A percentile compares a stretch with the other conserved stretches of the same genome.
Conservation (phyloP, 192 early-diverging fungal species). For the Linnemannia elongata region DNA sequence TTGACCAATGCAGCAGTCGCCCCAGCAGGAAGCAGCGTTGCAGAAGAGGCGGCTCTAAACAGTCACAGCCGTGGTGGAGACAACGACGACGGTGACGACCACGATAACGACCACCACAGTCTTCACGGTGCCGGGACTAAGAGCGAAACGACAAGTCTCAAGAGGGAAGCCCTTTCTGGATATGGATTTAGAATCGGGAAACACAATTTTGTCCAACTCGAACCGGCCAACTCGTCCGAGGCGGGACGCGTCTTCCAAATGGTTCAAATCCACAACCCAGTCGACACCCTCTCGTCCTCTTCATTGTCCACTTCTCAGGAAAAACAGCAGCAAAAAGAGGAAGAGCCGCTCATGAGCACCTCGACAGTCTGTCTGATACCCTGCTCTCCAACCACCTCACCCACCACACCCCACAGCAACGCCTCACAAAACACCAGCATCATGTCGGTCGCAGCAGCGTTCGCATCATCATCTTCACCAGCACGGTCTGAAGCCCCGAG, state of each 20-base stretch:
- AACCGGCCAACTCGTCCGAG: not conserved
- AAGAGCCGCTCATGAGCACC: not conserved
- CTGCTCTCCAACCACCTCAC: not conserved
- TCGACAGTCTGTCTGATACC: not conserved
- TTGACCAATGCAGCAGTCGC: too few species aligned
- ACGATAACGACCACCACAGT: not conserved
- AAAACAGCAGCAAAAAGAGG: not conserved
- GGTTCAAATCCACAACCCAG: not conserved
- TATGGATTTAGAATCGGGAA: not conserved
- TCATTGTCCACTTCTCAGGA: too few species aligned
- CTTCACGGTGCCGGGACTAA: not conserved
- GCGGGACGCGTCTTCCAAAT: not conserved
- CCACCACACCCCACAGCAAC: not conserved
- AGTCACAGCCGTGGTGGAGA: too few species aligned
- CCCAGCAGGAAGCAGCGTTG: too few species aligned
- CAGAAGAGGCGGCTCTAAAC: too few species aligned
- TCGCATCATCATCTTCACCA: not conserved
- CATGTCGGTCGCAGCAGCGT: not conserved
- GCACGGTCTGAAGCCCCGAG: not conserved
- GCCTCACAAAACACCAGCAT: not conserved
- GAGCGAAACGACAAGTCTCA: not conserved
- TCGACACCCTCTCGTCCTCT: not conserved
- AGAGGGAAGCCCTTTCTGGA: not conserved
- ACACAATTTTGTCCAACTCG: not conserved
- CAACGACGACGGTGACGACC: too few species aligned